Conservation (phyloP, 2,329 filamentous ascomycete genomes). For the Myriosclerotinia duriaeana region DNA sequence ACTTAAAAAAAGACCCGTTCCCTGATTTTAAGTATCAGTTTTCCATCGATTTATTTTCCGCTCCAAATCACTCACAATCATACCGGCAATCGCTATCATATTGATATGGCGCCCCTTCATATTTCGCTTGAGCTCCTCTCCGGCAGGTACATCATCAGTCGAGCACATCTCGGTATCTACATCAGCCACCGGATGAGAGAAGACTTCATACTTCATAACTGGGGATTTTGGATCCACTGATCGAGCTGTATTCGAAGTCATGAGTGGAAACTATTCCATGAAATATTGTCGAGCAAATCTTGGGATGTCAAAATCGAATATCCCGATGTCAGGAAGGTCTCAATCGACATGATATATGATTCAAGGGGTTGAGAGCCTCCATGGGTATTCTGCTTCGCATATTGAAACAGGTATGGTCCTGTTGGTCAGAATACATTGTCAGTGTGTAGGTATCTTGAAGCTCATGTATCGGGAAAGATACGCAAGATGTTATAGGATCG, state of each 20-base stretch:
- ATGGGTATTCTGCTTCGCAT: neutral
- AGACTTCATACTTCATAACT: constrained; percentile 12
- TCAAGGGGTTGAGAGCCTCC: neutral
- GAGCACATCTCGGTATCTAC: constrained; percentile 12
- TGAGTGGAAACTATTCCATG: neutral
- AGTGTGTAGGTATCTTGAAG: neutral
- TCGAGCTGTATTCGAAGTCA: constrained; percentile 1
- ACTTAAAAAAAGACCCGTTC: constrained; percentile 55
- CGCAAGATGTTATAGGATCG: neutral
- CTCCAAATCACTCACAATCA: constrained; percentile 56
- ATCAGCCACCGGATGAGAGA: neutral
- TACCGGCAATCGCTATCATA: constrained; percentile 47
- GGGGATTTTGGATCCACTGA: neutral
- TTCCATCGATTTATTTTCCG: neutral
- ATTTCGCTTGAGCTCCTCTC: constrained; percentile 46
- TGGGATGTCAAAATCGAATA: too few species aligned
- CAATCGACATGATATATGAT: constrained; percentile 2
- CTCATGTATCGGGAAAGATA: constrained; percentile 15
- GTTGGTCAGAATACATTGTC: too few species aligned
- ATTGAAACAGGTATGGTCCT: neutral
- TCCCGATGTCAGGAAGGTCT: neutral
- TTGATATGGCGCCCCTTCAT: constrained; percentile 48
- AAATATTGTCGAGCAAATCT: neutral
- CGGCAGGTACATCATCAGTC: constrained; percentile 16
- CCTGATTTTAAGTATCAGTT: constrained; percentile 31